phyloP scores from a whole-genome alignment of 2,329 filamentous ascomycete genomes.

The Botrytis deweyae region DNA sequence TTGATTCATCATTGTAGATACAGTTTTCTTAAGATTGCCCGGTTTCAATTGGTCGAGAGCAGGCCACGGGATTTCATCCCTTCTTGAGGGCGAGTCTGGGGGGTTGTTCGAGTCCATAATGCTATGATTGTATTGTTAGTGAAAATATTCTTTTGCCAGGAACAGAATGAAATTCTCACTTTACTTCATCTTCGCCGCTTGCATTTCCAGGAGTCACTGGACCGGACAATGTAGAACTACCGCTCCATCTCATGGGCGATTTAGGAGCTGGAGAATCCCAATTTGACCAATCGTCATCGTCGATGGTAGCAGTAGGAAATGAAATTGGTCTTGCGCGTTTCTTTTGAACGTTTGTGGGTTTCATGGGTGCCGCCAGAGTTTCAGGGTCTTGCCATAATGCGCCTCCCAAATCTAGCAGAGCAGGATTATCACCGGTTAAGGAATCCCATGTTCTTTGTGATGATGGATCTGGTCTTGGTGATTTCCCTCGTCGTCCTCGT shows the following conservation, averaged over 20 bases:
- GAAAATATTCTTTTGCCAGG: constrained; percentile 26
- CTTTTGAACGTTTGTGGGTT: constrained; percentile 27
- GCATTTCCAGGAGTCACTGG: constrained; percentile 34
- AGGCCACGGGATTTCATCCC: constrained; percentile 43
- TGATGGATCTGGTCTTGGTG: constrained; percentile 26
- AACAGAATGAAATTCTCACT: constrained; percentile 29
- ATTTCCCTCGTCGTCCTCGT: constrained; percentile 26
- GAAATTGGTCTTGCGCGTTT: constrained; percentile 32
- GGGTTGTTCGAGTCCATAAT: constrained; percentile 26
- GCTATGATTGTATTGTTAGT: constrained; percentile 13
- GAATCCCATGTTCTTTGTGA: constrained; percentile 36
- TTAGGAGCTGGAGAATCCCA: constrained; percentile 59
- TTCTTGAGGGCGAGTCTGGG: constrained; percentile 30
- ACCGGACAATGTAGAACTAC: constrained; percentile 41
- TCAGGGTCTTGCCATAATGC: constrained; percentile 25
- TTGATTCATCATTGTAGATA: constrained; percentile 84
- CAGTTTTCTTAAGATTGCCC: constrained; percentile 73
- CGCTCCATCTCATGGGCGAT: constrained; percentile 60
- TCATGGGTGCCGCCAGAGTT: constrained; percentile 22
- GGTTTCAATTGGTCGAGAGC: constrained; percentile 55
- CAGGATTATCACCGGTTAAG: constrained; percentile 32
- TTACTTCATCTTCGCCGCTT: constrained; percentile 30
- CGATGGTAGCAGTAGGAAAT: constrained; percentile 42
- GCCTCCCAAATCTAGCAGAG: constrained; percentile 30
- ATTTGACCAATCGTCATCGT: constrained; percentile 60